Evolutionary conservation across 2,329 filamentous ascomycete species (phyloP).

Genomic region (Diaporthe amygdali): DNA sequence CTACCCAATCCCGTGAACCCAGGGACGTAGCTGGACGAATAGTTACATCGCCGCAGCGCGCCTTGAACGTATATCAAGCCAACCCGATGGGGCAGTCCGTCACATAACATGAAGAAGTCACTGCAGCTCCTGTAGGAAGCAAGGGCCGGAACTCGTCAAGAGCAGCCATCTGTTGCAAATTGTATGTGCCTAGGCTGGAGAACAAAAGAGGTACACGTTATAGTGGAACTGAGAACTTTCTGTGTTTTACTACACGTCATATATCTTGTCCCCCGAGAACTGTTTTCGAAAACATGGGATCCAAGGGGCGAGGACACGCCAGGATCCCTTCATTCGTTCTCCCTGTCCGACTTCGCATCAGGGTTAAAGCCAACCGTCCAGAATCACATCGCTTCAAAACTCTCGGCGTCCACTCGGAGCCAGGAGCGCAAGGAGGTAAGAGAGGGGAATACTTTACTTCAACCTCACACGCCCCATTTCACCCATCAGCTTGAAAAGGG

Average conservation of each 20-base stretch:
- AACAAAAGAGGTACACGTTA: neutral
- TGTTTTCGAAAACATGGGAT: neutral
- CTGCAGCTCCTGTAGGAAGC: neutral
- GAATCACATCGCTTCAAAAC: neutral
- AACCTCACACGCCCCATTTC: neutral
- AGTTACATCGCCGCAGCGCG: neutral
- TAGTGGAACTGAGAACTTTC: too few species aligned
- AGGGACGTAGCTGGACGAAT: neutral
- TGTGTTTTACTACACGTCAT: neutral
- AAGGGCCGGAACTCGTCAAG: neutral
- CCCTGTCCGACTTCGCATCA: neutral
- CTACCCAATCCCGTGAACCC: neutral
- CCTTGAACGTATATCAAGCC: neutral
- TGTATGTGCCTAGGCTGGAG: neutral
- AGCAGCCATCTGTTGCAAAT: neutral
- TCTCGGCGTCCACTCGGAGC: neutral
- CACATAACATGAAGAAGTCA: neutral
- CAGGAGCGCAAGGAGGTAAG: neutral
- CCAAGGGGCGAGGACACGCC: neutral
- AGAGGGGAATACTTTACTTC: neutral
- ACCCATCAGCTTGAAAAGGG: neutral
- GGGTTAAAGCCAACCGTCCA: neutral
- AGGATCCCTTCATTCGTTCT: neutral
- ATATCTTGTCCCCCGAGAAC: neutral
- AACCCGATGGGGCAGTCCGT: slow-evolving; percentile 1